phyloP scores from a whole-genome alignment of 768 basidiomycete genomes.

The Nidularia pulvinata region DNA sequence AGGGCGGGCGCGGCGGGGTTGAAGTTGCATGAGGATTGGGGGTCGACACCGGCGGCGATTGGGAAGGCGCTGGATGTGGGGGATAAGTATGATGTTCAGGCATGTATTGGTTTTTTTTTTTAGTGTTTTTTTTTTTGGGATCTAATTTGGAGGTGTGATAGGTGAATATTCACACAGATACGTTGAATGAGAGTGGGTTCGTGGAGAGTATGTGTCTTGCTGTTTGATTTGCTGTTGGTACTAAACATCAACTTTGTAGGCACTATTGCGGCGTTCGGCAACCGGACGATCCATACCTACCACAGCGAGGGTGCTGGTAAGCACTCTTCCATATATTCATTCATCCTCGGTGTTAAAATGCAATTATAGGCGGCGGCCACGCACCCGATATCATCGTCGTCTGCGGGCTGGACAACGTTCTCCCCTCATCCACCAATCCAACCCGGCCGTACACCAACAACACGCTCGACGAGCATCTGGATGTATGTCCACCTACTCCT shows the following conservation, averaged over 20 bases:
- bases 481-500: conserved; percentile 49
- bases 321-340: conserved; percentile 3
- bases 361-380: conserved; percentile 77
- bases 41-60: conserved; percentile 84
- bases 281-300: conserved; percentile 94
- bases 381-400: conserved; percentile 99
- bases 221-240: neutral
- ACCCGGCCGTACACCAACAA: conserved; percentile 91
- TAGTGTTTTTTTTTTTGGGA: neutral
- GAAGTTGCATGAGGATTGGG: conserved; percentile 99
- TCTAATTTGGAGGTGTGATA: conserved; percentile 12
- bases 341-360: neutral
- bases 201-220: conserved; percentile 71
- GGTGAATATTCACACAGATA: conserved; percentile 97
- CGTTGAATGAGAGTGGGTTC: conserved; percentile 96
- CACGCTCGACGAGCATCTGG: conserved; percentile 96
- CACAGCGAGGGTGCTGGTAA: conserved; percentile 94
- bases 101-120: conserved; percentile 22
- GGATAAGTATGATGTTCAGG: conserved; percentile 94
- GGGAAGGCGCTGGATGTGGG: conserved; percentile 74
- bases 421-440: conserved; percentile 97
- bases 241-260: conserved; percentile 33
- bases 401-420: conserved; percentile 83
- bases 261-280: conserved; percentile 89
- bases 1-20: conserved; percentile 85